phyloP scores from a whole-genome alignment of 306 rosid species.

The Ochetophila trinervis region DNA sequence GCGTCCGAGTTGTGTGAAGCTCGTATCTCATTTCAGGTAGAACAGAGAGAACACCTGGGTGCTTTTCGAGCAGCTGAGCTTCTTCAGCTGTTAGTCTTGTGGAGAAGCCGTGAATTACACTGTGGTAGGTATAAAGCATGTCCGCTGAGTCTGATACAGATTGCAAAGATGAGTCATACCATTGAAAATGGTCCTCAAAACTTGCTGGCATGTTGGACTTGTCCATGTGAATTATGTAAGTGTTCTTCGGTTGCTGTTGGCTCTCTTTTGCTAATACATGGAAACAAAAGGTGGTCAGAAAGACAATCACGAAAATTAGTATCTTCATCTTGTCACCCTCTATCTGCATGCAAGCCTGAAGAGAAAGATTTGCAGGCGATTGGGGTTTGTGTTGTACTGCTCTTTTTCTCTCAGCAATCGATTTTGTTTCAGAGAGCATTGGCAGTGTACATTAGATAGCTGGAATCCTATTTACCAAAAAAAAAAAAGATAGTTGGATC shows the following conservation, averaged over 20 bases:
- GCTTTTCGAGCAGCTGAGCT: slow-evolving; percentile 56
- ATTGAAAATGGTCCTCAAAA: slow-evolving; percentile 51
- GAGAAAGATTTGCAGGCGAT: slow-evolving; percentile 15
- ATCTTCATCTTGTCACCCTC: slow-evolving; percentile 34
- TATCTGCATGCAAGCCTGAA: slow-evolving; percentile 7
- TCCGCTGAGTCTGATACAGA: slow-evolving; percentile 66
- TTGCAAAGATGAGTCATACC: slow-evolving; percentile 75
- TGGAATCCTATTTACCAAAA: neutral
- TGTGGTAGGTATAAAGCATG: slow-evolving; percentile 71
- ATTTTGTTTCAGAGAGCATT: slow-evolving; percentile 7
- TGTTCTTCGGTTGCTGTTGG: slow-evolving; percentile 41
- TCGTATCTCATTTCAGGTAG: slow-evolving; percentile 60
- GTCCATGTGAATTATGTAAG: slow-evolving; percentile 87
- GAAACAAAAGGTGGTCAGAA: slow-evolving; percentile 32
- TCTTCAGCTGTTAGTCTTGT: slow-evolving; percentile 68
- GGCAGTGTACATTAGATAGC: slow-evolving; percentile 2
- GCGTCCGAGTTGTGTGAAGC: slow-evolving; percentile 92
- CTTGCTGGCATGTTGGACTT: slow-evolving; percentile 61
- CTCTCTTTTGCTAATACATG: slow-evolving; percentile 36
- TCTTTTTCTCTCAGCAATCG: slow-evolving; percentile 8
- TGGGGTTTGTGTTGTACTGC: neutral
- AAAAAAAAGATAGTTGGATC: too few species aligned
- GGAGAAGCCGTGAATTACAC: slow-evolving; percentile 77
- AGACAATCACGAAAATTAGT: slow-evolving; percentile 33
- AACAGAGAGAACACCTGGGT: slow-evolving; percentile 58